Conservation (phyloP, 148 eudicot genomes). For the Oxyria digyna region DNA sequence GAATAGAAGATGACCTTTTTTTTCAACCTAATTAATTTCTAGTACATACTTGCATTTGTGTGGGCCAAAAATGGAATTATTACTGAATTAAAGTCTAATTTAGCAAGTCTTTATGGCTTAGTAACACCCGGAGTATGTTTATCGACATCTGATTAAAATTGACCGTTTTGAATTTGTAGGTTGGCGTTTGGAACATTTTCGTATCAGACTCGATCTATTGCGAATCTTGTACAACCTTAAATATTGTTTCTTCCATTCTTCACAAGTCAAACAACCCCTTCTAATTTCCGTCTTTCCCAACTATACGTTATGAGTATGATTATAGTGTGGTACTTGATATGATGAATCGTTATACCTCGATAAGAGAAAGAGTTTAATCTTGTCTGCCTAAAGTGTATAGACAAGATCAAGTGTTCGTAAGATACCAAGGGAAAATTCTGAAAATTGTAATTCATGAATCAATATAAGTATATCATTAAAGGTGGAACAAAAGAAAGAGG, state of each 20-base stretch:
- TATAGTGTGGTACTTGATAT: background rate
- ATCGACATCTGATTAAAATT: no score
- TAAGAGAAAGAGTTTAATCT: background rate
- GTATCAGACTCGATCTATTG: no score
- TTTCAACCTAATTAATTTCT: background rate
- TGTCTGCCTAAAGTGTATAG: background rate
- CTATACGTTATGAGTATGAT: background rate
- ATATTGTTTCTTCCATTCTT: background rate
- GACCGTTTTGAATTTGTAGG: no score
- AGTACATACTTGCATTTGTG: background rate
- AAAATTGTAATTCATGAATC: background rate
- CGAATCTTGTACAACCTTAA: background rate
- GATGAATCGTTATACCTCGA: background rate
- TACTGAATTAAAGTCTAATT: background rate
- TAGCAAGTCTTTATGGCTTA: background rate
- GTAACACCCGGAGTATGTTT: no score
- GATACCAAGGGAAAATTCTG: background rate
- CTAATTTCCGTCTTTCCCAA: background rate
- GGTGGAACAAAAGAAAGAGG: background rate
- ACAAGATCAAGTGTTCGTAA: background rate
- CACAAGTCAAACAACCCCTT: constrained; percentile 1
- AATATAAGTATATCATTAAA: background rate
- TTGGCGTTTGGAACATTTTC: no score
- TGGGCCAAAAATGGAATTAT: background rate
- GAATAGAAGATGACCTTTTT: background rate